Conservation (phyloP, 331 rosid genomes). For the Cydonia oblonga region DNA sequence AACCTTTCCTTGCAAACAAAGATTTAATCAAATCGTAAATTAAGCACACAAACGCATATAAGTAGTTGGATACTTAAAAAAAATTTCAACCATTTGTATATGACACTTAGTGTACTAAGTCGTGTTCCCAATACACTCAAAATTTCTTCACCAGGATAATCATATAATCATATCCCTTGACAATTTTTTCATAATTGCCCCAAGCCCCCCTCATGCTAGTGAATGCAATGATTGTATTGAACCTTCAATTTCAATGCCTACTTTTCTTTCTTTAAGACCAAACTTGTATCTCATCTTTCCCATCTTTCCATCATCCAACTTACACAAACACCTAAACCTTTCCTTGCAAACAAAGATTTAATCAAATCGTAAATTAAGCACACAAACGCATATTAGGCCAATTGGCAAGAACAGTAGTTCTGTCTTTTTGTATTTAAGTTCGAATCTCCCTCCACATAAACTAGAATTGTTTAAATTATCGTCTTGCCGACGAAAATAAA, state of each 20-base stretch:
- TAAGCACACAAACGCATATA: too few relatives aligned
- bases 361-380: neutral
- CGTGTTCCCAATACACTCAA: too few relatives aligned
- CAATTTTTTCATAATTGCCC: neutral
- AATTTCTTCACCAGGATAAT: too few relatives aligned
- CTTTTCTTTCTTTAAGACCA: neutral
- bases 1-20: neutral
- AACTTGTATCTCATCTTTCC: neutral
- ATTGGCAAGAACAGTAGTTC: neutral
- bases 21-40: neutral
- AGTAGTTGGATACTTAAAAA: too few relatives aligned
- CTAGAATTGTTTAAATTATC: neutral
- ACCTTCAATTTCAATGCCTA: neutral
- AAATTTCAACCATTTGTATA: too few relatives aligned
- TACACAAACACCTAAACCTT: neutral
- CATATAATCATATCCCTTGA: too few relatives aligned
- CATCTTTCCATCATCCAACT: neutral
- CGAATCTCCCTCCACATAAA: neutral
- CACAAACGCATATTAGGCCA: neutral
- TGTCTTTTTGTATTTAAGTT: too few relatives aligned
- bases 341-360: neutral
- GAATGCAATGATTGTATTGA: neutral
- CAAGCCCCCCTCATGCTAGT: neutral
- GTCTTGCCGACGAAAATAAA: rapidly evolving
- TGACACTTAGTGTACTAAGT: too few relatives aligned